These are phyloP conservation scores for Globisporangium cylindrosporum DNA, from an alignment of 352 stramenopile genomes.

Conservation along the genomic window DNA sequence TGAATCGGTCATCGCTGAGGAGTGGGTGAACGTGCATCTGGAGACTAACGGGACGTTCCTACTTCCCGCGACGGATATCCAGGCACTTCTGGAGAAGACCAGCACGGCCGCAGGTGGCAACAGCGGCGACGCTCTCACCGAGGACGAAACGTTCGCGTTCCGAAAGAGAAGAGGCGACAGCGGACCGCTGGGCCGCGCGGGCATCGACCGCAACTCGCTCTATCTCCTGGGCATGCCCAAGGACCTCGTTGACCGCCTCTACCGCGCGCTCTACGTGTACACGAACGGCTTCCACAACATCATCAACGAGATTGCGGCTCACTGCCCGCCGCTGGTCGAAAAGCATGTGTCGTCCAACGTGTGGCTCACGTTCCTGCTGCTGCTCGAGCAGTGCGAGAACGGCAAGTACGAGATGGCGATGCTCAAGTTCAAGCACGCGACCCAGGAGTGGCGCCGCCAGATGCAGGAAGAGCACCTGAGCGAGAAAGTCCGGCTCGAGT, in stretches of 20 bases:
- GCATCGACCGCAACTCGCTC: conserved; percentile 68
- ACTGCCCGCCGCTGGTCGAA: conserved; percentile 59
- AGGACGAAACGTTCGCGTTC: conserved; percentile 46
- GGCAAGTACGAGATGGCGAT: conserved; percentile 86
- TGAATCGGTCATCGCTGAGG: conserved; percentile 71
- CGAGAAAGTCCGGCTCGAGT: conserved; percentile 36
- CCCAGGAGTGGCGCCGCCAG: conserved; percentile 46
- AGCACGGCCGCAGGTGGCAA: conserved; percentile 18
- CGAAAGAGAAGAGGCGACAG: conserved; percentile 30
- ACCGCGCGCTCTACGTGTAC: conserved; percentile 82
- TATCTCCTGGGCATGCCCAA: conserved; percentile 77
- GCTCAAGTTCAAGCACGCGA: conserved; percentile 81
- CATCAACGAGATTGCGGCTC: conserved; percentile 75
- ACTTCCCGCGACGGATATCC: conserved; percentile 46
- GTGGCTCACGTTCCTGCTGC: conserved; percentile 70
- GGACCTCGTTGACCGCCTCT: conserved; percentile 72
- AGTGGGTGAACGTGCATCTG: conserved; percentile 81
- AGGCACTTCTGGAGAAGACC: conserved; percentile 30
- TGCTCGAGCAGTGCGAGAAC: conserved; percentile 78
- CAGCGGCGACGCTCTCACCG: conserved; percentile 34
- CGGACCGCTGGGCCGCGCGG: conserved; percentile 49
- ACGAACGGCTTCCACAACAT: conserved; percentile 84
- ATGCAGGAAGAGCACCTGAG: conserved; percentile 44
- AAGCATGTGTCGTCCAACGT: conserved; percentile 80
- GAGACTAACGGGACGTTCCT: conserved; percentile 51